Conservation (phyloP, 208 protist species). For the Acanthamoeba divionensis region DNA sequence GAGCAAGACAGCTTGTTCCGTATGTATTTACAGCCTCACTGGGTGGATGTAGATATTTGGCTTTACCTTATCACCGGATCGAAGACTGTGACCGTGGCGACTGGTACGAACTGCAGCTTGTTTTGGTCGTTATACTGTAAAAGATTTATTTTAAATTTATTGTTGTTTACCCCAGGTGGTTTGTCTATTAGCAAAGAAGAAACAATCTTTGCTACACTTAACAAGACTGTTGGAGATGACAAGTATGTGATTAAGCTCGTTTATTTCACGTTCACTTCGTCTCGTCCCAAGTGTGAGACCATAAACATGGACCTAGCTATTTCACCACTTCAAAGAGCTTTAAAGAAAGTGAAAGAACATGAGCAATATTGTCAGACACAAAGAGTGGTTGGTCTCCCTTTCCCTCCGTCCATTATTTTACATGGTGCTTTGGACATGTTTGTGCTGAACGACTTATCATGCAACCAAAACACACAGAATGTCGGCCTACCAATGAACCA, state of each 20-base stretch:
- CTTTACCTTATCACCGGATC: background rate
- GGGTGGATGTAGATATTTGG: slow-evolving; percentile 49
- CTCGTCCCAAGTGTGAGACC: slow-evolving; percentile 7
- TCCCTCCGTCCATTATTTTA: no score
- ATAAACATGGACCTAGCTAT: slow-evolving; percentile 46
- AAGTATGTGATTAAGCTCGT: slow-evolving; percentile 13
- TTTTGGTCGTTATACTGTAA: background rate
- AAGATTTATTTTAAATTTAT: background rate
- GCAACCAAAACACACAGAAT: no score
- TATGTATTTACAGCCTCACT: slow-evolving; percentile 27
- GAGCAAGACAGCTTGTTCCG: slow-evolving; percentile 2
- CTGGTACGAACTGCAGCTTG: background rate
- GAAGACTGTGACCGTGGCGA: slow-evolving; percentile 21
- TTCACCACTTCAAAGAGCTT: background rate
- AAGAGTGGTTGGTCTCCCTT: no score
- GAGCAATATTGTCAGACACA: no score
- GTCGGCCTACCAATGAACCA: no score
- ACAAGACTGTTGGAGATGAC: background rate
- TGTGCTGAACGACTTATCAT: no score
- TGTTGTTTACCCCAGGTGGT: background rate
- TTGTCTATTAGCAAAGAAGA: slow-evolving; percentile 35
- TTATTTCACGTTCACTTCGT: slow-evolving; percentile 24
- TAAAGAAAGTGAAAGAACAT: no score
- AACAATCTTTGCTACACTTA: slow-evolving; percentile 4
- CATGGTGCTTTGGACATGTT: no score